Conservation (phyloP, 2,329 filamentous ascomycete genomes). For the Cadophora sp. region DNA sequence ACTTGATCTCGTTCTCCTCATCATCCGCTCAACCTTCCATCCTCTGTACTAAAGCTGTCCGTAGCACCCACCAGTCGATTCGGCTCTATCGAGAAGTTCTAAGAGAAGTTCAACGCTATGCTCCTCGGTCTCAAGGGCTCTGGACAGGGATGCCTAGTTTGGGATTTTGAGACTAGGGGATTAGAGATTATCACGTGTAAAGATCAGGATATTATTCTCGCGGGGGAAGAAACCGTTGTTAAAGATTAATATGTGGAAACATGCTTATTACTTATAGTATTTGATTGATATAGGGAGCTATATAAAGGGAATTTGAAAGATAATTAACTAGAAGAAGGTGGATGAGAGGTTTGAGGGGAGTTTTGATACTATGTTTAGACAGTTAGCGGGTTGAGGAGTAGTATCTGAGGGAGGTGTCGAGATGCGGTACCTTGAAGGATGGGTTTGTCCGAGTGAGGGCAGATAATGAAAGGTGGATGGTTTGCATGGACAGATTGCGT, state of each 20-base stretch:
- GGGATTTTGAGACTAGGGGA: too few species aligned
- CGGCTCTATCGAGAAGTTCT: too few species aligned
- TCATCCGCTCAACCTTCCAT: conserved; percentile 62
- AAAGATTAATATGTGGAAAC: conserved; percentile 92
- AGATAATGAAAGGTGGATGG: too few species aligned
- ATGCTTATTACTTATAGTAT: conserved; percentile 92
- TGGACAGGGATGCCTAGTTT: conserved; percentile 74
- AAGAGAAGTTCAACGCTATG: conserved; percentile 67
- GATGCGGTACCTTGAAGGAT: too few species aligned
- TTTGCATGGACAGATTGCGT: background rate
- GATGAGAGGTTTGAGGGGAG: conserved; percentile 65
- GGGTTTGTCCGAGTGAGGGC: too few species aligned
- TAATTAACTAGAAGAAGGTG: conserved; percentile 78
- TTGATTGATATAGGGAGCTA: conserved; percentile 79
- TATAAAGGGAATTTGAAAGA: conserved; percentile 77
- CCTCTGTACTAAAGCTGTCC: conserved; percentile 64
- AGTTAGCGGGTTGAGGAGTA: conserved; percentile 32
- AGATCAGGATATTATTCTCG: conserved; percentile 80
- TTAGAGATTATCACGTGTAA: conserved; percentile 81
- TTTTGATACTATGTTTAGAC: conserved; percentile 46
- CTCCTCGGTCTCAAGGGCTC: conserved; percentile 80
- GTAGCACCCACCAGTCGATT: too few species aligned
- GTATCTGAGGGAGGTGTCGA: conserved; percentile 8
- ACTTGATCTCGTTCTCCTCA: conserved; percentile 69
- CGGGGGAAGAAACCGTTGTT: conserved; percentile 70